These are phyloP conservation scores for Helenozyma baotianmanensis DNA, from an alignment of 805 yeast genomes.

Conservation along the genomic window DNA sequence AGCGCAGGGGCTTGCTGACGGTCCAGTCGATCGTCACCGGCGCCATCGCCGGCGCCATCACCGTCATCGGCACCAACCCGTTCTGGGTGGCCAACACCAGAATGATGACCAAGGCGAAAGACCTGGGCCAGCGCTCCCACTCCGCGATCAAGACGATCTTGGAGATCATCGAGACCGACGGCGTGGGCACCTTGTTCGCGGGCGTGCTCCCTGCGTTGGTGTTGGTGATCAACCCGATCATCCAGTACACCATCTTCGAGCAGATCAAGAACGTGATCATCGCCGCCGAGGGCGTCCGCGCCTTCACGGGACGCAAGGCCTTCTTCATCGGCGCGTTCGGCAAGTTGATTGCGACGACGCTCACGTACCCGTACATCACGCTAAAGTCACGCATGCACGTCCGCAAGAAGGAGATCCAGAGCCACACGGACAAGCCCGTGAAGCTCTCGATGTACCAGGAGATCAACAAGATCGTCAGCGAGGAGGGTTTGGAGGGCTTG, in stretches of 20 bases:
- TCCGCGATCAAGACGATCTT: slow-evolving; percentile 54
- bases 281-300: slow-evolving; percentile 43
- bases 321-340: slow-evolving; percentile 86
- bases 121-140: slow-evolving; percentile 17
- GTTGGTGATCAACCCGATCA: slow-evolving; percentile 81
- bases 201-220: slow-evolving; percentile 88
- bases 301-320: slow-evolving; percentile 70
- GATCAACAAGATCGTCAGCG: slow-evolving; percentile 53
- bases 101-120: slow-evolving; percentile 56
- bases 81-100: slow-evolving; percentile 94
- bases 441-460: slow-evolving; percentile 43
- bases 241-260: slow-evolving; percentile 89
- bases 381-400: slow-evolving; percentile 86
- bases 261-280: slow-evolving; percentile 68
- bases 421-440: slow-evolving; percentile 13
- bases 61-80: slow-evolving; percentile 80
- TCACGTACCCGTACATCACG: slow-evolving; percentile 90
- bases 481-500: slow-evolving; percentile 73
- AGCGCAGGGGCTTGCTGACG: slow-evolving; percentile 47
- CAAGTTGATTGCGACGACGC: slow-evolving; percentile 80
- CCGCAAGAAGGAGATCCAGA: slow-evolving; percentile 30
- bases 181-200: slow-evolving; percentile 66
- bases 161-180: slow-evolving; percentile 67
- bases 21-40: slow-evolving; percentile 72
- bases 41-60: slow-evolving; percentile 81